These are phyloP conservation scores for Ascochyta rabiei DNA, from an alignment of 2,329 filamentous ascomycete genomes.

Conservation along the genomic window DNA sequence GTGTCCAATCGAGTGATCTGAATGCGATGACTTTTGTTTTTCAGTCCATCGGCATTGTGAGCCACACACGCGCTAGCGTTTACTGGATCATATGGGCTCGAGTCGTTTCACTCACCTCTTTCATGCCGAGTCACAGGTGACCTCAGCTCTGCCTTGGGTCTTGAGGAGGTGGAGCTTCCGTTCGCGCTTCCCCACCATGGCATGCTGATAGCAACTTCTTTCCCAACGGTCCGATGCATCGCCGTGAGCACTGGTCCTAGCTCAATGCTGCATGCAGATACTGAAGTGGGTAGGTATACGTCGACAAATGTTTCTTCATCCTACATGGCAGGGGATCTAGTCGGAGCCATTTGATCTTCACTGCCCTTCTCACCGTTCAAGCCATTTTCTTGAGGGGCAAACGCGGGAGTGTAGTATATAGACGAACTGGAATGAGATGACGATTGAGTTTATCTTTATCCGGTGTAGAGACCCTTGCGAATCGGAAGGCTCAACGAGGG, in stretches of 20 bases:
- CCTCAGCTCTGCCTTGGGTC: slow-evolving; percentile 2
- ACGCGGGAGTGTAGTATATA: not conserved
- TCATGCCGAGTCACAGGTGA: not conserved
- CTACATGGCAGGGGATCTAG: not conserved
- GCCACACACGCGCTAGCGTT: not conserved
- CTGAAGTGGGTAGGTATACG: not conserved
- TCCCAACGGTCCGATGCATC: not conserved
- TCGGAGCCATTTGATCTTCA: not conserved
- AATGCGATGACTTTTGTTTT: no score
- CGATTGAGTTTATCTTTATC: not conserved
- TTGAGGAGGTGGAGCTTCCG: not conserved
- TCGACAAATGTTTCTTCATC: not conserved
- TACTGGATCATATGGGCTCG: not conserved
- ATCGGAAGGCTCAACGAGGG: not conserved
- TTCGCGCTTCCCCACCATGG: slow-evolving; percentile 14
- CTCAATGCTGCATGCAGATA: slow-evolving; percentile 1
- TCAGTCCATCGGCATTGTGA: not conserved
- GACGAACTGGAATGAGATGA: not conserved
- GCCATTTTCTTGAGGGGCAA: not conserved
- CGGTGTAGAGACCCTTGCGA: not conserved
- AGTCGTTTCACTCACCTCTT: not conserved
- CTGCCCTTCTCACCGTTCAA: not conserved
- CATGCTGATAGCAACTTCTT: slow-evolving; percentile 1
- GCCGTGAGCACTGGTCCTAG: not conserved
- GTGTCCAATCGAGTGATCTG: not conserved